A percentile compares a stretch with the other conserved stretches of the same genome.
Evolutionary conservation across 805 yeast species (phyloP).

Genomic region (Wickerhamiella lipophila): DNA sequence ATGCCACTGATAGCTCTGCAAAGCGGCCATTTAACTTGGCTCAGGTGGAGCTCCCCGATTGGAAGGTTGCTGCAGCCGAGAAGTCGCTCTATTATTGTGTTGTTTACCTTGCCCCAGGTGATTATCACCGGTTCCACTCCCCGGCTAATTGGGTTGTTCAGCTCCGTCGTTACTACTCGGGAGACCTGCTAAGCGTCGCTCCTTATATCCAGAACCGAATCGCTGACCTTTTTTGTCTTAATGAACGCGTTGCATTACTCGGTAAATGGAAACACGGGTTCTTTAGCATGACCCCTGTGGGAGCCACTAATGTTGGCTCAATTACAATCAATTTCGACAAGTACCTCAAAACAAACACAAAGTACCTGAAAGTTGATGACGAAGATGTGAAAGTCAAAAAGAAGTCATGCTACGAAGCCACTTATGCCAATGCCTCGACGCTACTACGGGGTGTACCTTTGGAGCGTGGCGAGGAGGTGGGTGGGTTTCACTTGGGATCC

Average conservation of each 20-base stretch:
- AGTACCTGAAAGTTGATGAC: constrained; percentile 14
- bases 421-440: constrained; percentile 66
- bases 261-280: constrained; percentile 97
- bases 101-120: constrained; percentile 94
- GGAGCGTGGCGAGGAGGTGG: constrained; percentile 85
- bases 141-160: constrained; percentile 95
- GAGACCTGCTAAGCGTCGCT: constrained; percentile 89
- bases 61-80: constrained; percentile 26
- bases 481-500: constrained; percentile 91
- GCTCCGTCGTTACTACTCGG: constrained; percentile 85
- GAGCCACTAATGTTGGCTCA: constrained; percentile 97
- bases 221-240: constrained; percentile 74
- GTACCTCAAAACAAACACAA: constrained; percentile 70
- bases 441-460: constrained; percentile 78
- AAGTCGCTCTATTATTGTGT: constrained; percentile 75
- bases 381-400: constrained; percentile 39
- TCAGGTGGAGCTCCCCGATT: constrained; percentile 19
- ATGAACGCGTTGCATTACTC: constrained; percentile 87
- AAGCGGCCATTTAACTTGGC: not conserved
- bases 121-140: constrained; percentile 92
- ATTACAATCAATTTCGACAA: constrained; percentile 84
- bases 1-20: constrained; percentile 34
- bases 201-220: constrained; percentile 88
- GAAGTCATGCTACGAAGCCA: constrained; percentile 87
- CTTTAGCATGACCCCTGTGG: constrained; percentile 97